Evolutionary conservation across 73 alveolate species (phyloP).

Genomic region (Breviolum minutum): DNA sequence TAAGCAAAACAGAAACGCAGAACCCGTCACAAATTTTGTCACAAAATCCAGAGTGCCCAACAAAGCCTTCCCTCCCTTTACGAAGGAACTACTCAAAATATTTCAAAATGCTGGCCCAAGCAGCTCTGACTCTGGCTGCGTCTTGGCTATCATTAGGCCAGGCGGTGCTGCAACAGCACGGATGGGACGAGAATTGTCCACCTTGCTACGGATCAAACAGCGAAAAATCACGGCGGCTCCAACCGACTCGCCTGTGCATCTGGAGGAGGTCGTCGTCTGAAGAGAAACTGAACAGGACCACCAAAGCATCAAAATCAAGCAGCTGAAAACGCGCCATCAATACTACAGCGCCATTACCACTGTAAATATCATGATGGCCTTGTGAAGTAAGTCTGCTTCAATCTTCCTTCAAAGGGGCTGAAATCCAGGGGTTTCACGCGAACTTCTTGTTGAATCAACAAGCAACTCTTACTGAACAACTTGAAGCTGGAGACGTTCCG

Average conservation of each 20-base stretch:
- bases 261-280: slow-evolving; percentile 42
- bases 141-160: slow-evolving; percentile 22
- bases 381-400: slow-evolving; percentile 23
- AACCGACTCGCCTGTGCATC: slow-evolving; percentile 9
- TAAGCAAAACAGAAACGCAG: not conserved
- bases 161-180: slow-evolving; percentile 22
- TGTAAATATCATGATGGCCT: not conserved
- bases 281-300: not conserved
- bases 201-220: not conserved
- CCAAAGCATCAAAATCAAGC: not conserved
- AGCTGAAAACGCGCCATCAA: not conserved
- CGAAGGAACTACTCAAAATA: not conserved
- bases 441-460: not conserved
- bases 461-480: not conserved
- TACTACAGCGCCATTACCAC: too few relatives aligned
- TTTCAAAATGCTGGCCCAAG: not conserved
- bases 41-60: not conserved
- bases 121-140: slow-evolving; percentile 76
- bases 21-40: not conserved
- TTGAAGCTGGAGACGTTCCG: not conserved
- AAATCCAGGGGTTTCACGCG: not conserved
- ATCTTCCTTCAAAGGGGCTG: not conserved
- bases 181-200: not conserved
- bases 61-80: not conserved
- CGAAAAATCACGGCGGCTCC: not conserved